Percentiles rank a stretch among this genome's conserved stretches.
phyloP scores from a whole-genome alignment of 306 rosid genomes.

The Albizia julibrissin region DNA sequence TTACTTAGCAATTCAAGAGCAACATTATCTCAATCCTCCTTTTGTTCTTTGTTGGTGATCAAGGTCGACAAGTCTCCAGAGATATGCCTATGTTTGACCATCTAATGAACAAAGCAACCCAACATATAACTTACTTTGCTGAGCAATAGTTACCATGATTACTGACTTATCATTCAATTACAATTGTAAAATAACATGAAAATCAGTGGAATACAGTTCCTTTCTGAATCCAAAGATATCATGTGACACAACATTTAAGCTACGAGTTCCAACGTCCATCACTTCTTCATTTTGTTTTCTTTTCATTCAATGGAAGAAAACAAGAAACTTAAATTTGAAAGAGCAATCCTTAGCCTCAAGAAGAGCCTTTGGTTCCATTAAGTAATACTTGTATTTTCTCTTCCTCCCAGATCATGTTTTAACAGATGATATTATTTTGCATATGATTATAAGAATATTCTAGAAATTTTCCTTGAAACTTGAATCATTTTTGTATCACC shows the following conservation, averaged over 20 bases:
- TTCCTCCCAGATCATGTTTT: not conserved
- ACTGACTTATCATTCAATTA: not conserved
- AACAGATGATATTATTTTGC: not conserved
- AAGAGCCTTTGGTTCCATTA: not conserved
- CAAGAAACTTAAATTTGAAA: not conserved
- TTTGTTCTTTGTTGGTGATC: not conserved
- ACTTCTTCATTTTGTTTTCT: not conserved
- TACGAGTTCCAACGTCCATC: not conserved
- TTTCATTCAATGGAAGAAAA: not conserved
- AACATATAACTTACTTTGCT: not conserved
- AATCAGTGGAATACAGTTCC: not conserved
- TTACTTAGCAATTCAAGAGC: not conserved
- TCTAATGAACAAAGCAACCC: not conserved
- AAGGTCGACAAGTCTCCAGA: not conserved
- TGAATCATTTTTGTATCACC: not conserved
- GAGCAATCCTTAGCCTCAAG: not conserved
- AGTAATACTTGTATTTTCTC: not conserved
- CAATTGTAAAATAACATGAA: not conserved
- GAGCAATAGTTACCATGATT: not conserved
- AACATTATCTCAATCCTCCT: not conserved
- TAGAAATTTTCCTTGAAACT: not conserved
- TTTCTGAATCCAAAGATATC: not conserved
- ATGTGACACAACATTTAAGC: not conserved
- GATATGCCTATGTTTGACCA: not conserved
- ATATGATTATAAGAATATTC: not conserved